Percentiles rank a stretch among this genome's conserved stretches.
Conservation (phyloP, 371 early-diverging fungal genomes). For the Mortierella sp. region DNA sequence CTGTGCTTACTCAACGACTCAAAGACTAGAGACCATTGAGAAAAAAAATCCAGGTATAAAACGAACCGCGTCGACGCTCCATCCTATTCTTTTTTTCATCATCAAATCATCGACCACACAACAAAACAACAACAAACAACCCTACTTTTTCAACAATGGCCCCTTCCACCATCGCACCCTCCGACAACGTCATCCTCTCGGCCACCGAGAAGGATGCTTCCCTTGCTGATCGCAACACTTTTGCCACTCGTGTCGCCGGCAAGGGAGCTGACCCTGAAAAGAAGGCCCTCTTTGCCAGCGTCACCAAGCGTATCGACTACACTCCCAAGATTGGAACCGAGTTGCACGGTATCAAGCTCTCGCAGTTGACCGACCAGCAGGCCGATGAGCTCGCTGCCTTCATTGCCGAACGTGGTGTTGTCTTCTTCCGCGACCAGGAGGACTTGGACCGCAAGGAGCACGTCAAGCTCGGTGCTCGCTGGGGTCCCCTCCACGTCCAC, state of each 20-base stretch:
- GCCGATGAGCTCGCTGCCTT: constrained; percentile 68
- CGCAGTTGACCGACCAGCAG: constrained; percentile 66
- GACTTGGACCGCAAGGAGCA: constrained; percentile 65
- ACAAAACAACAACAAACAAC: neutral
- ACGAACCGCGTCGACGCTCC: neutral
- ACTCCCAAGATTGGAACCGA: constrained; percentile 80
- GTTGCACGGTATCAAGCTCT: constrained; percentile 70
- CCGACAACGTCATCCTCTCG: constrained; percentile 41
- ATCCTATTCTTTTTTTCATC: neutral
- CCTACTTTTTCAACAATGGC: constrained; percentile 22
- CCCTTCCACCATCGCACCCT: constrained; percentile 7
- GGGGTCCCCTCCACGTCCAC: constrained; percentile 71
- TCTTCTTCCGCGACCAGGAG: constrained; percentile 70
- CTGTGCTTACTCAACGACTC: neutral
- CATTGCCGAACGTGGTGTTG: constrained; percentile 72
- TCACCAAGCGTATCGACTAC: constrained; percentile 71
- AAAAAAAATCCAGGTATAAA: neutral
- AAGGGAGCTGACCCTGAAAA: constrained; percentile 70
- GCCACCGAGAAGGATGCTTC: constrained; percentile 39
- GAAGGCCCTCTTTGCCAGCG: constrained; percentile 67
- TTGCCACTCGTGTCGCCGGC: constrained; percentile 57
- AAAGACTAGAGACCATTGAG: neutral
- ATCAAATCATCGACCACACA: neutral
- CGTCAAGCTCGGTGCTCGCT: constrained; percentile 64
- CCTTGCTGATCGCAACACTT: constrained; percentile 54